These are phyloP conservation scores for Cryphonectria parasitica DNA, from an alignment of 2,329 filamentous ascomycete genomes.

Conservation along the genomic window DNA sequence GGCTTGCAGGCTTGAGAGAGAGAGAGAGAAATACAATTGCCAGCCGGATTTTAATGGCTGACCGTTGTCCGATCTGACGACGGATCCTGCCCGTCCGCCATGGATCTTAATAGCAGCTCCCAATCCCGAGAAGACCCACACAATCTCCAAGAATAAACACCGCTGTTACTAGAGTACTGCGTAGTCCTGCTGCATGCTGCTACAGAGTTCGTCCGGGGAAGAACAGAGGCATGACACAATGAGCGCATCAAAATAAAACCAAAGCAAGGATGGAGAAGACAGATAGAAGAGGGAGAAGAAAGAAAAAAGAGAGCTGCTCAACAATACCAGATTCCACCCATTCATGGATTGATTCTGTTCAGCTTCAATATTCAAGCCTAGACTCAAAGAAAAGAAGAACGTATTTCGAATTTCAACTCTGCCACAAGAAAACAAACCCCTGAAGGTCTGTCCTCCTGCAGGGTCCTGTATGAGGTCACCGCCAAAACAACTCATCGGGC, in stretches of 20 bases:
- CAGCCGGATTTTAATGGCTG: not conserved
- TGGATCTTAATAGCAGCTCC: not conserved
- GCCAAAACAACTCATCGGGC: not conserved
- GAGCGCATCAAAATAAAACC: not conserved
- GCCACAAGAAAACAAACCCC: not conserved
- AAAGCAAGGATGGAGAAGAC: not conserved
- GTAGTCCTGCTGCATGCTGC: not conserved
- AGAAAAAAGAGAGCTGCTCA: not conserved
- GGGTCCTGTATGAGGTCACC: conserved; percentile 3
- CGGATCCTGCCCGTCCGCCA: not conserved
- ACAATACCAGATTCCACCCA: not conserved
- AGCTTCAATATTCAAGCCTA: not conserved
- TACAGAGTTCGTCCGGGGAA: not conserved
- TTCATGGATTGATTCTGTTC: not conserved
- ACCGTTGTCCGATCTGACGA: not conserved
- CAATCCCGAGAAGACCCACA: not conserved
- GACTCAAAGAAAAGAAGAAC: no score
- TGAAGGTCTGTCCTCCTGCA: not conserved
- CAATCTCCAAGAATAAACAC: conserved; percentile 7
- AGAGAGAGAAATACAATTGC: not conserved
- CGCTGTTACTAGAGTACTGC: not conserved
- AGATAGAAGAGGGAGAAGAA: not conserved
- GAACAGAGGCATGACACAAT: not conserved
- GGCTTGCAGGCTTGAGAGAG: not conserved
- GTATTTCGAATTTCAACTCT: not conserved